These are phyloP conservation scores for Pichia eremophila DNA, from an alignment of 805 yeast species.

Conservation along the genomic window DNA sequence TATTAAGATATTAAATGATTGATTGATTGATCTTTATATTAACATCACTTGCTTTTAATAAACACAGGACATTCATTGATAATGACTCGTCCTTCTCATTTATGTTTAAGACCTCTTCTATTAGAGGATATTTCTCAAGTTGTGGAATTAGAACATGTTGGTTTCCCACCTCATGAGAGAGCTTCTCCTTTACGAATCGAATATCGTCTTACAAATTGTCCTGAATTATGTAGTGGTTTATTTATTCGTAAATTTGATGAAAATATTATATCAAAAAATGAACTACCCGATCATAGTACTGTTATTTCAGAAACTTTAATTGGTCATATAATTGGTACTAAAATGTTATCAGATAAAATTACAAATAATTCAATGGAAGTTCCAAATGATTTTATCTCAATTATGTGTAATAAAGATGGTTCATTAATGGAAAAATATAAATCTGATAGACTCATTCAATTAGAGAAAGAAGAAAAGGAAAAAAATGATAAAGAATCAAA, in stretches of 20 bases:
- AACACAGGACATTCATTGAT: neutral
- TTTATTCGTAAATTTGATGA: conserved; percentile 59
- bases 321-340: conserved; percentile 78
- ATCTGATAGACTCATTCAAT: neutral
- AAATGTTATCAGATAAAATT: conserved; percentile 39
- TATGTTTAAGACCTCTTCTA: conserved; percentile 69
- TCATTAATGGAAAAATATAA: conserved; percentile 3
- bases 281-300: conserved; percentile 38
- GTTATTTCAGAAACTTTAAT: conserved; percentile 55
- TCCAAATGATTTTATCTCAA: conserved; percentile 27
- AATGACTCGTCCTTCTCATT: conserved; percentile 40
- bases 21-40: too few relatives aligned
- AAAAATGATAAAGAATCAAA: neutral
- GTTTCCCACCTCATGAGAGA: conserved; percentile 66
- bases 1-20: too few relatives aligned
- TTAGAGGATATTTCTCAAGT: conserved; percentile 62
- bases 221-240: conserved; percentile 84
- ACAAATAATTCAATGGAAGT: conserved; percentile 52
- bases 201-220: conserved; percentile 73
- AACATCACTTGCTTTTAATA: too few relatives aligned
- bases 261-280: conserved; percentile 5
- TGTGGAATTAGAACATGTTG: conserved; percentile 48
- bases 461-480: neutral
- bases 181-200: conserved; percentile 51
- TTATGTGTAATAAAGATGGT: conserved; percentile 1